Percentiles rank a stretch among this genome's conserved stretches.
phyloP scores from a whole-genome alignment of 2,329 filamentous ascomycete genomes.

The Paecilomyces formosus region DNA sequence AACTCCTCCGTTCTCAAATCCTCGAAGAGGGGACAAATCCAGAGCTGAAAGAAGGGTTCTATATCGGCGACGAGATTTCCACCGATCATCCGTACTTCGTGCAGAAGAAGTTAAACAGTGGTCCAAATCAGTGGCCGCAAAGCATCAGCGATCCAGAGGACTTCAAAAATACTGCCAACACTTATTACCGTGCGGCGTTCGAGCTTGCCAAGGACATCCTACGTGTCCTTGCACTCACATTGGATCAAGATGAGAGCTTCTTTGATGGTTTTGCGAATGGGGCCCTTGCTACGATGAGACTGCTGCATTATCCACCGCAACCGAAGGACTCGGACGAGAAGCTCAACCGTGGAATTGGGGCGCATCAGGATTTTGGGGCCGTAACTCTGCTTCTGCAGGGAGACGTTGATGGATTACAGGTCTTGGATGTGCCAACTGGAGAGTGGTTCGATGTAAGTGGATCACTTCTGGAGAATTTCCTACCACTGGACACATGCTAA shows the following conservation, averaged over 20 bases:
- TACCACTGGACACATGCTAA: background rate
- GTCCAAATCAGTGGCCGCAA: slow-evolving; percentile 35
- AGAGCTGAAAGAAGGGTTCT: slow-evolving; percentile 39
- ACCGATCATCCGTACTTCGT: slow-evolving; percentile 30
- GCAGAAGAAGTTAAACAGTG: slow-evolving; percentile 30
- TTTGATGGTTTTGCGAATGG: slow-evolving; percentile 29
- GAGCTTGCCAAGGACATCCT: slow-evolving; percentile 35
- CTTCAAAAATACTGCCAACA: slow-evolving; percentile 31
- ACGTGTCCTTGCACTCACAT: slow-evolving; percentile 32
- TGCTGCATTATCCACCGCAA: slow-evolving; percentile 37
- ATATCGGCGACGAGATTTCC: slow-evolving; percentile 36
- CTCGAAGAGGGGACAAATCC: slow-evolving; percentile 35
- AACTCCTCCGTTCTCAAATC: slow-evolving; percentile 35
- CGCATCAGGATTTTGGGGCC: slow-evolving; percentile 25
- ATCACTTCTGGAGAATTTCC: background rate
- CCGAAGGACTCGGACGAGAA: slow-evolving; percentile 24
- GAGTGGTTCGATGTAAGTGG: slow-evolving; percentile 14
- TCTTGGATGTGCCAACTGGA: slow-evolving; percentile 13
- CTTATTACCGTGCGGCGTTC: slow-evolving; percentile 34
- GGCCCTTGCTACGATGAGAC: slow-evolving; percentile 35
- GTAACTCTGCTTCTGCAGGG: slow-evolving; percentile 26
- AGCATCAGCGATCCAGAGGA: slow-evolving; percentile 12
- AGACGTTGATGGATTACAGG: slow-evolving; percentile 17
- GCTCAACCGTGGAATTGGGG: slow-evolving; percentile 25
- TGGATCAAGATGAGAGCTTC: slow-evolving; percentile 29